Base-by-base conservation (phyloP, 768 basidiomycete species). In the Trametes cubensis region DNA sequence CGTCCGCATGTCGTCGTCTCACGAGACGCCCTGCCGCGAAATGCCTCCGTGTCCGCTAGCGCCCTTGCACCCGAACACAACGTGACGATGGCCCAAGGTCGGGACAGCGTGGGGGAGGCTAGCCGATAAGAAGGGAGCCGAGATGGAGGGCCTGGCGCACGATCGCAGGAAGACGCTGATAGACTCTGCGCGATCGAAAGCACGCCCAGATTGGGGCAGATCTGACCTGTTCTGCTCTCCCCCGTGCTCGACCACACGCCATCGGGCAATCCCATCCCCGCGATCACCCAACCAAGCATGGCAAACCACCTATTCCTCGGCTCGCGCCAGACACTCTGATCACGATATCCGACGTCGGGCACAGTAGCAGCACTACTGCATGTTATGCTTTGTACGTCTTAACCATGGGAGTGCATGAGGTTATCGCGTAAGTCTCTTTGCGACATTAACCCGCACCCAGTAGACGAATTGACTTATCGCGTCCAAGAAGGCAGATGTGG, bases 81-180 rank as follows among this genome's bases (percentile, higher is more conserved):
- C 5, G 34, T 34, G 6, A 34, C 34, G 34, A 34, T 34, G 34
- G 34, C 34, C 5, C 6, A 34, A 34, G 34, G 6, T 34, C 6
- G 34, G 34, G 34, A 34, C 34, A 34, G 34, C 34, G 34, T 34
- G 34, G 34, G 34, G 34, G 2, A 10, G 10, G 34, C 34, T 34
- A 34, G 10, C 34, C 34, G 46, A 58, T 58, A 58, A 58, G 51
- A 46, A 56, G 34, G 30, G 34, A 26, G 6, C 20, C 38, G 10
- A 15, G 17, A 42, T 5, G n/a, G 18, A 30, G 18, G n/a, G 41
- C 51, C 48, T 40, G 18, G 57, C 50, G 49, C 10, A 18, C 48
- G 40, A 52, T 44, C 49, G 49, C 49, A 59, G 49, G 41, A 47
- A 51, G 41, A 41, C n/a, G 58, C 49, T 59, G 58, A 59, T 59